phyloP scores from a whole-genome alignment of 768 basidiomycete species.

The Lactifluus volemus region DNA sequence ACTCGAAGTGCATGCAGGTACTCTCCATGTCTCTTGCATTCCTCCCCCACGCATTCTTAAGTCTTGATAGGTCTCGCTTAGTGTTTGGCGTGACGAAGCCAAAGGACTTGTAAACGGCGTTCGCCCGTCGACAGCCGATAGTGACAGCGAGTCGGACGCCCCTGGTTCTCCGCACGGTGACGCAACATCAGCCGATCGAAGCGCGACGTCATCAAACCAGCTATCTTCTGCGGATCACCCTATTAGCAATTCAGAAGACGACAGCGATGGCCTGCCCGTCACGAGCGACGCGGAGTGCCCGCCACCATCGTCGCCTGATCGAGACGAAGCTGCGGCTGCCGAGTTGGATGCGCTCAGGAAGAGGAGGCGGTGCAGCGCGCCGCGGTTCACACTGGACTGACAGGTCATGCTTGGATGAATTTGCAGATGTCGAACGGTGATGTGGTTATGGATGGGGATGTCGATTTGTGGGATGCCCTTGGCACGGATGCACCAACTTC shows the following conservation, averaged over 20 bases:
- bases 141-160: constrained; percentile 41
- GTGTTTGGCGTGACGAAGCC: constrained; percentile 72
- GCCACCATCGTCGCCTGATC: constrained; percentile 7
- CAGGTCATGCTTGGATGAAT: constrained; percentile 4
- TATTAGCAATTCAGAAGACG: constrained; percentile 7
- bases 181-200: constrained; percentile 22
- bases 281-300: constrained; percentile 9
- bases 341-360: constrained; percentile 16
- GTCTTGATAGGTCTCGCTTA: constrained; percentile 48
- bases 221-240: constrained; percentile 3
- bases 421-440: neutral
- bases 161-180: constrained; percentile 38
- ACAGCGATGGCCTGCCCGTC: neutral
- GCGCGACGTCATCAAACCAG: neutral
- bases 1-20: constrained; percentile 80
- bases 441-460: constrained; percentile 26
- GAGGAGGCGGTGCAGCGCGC: constrained; percentile 12
- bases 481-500: constrained; percentile 9
- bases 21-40: constrained; percentile 22
- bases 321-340: constrained; percentile 5
- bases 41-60: neutral
- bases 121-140: constrained; percentile 20
- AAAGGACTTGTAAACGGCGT: constrained; percentile 33
- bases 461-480: constrained; percentile 32
- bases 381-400: constrained; percentile 1